Evolutionary conservation across 352 stramenopile species (phyloP).

Genomic region (Phytophthora hybrid): DNA sequence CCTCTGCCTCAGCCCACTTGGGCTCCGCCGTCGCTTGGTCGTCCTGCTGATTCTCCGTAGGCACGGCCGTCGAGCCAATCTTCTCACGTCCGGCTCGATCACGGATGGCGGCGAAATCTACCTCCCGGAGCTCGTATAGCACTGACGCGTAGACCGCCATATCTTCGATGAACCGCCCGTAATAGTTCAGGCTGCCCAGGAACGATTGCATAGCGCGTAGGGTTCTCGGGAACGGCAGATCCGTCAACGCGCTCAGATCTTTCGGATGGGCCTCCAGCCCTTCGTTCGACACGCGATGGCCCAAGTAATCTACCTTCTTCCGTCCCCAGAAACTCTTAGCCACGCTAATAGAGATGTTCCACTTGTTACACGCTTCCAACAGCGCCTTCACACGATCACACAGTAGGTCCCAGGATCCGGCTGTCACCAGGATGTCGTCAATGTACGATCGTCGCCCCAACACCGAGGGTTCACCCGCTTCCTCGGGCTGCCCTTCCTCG

Average conservation of each 20-base stretch:
- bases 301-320: not conserved
- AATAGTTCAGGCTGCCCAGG: not conserved
- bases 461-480: not conserved
- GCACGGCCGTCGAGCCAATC: too few species aligned
- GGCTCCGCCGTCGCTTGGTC: too few species aligned
- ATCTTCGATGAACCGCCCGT: not conserved
- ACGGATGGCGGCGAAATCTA: too few species aligned
- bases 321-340: not conserved
- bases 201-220: not conserved
- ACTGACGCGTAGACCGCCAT: not conserved
- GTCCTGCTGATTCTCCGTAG: too few species aligned
- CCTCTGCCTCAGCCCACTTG: too few species aligned
- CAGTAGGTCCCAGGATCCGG: not conserved
- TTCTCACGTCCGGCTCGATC: too few species aligned
- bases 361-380: not conserved
- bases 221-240: not conserved
- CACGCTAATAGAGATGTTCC: not conserved
- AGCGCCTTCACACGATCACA: not conserved
- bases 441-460: not conserved
- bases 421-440: not conserved
- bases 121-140: too few species aligned
- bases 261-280: not conserved
- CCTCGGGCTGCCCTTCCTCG: too few species aligned
- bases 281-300: not conserved
- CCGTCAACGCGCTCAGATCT: not conserved